phyloP scores from a whole-genome alignment of 495 filamentous ascomycete species.

The Hypoxylon perforatum region DNA sequence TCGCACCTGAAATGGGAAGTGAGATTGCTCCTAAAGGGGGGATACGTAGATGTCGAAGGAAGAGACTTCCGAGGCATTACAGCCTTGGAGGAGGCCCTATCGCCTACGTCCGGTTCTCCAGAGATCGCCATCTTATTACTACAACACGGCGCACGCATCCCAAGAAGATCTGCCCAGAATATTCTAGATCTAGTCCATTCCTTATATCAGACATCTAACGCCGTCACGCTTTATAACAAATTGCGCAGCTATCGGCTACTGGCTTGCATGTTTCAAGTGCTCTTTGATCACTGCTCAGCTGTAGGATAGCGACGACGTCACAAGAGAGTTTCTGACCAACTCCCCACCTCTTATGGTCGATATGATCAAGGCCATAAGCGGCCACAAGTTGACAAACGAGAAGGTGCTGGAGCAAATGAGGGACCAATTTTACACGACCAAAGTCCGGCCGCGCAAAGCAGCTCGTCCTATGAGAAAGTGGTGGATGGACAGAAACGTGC shows the following conservation, averaged over 20 bases:
- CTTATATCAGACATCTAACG: not conserved
- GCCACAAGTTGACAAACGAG: constrained; percentile 3
- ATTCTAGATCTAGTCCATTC: not conserved
- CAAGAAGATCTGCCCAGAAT: not conserved
- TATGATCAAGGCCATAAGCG: constrained; percentile 2
- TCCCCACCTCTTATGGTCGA: not conserved
- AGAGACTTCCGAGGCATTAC: not conserved
- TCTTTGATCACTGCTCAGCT: not conserved
- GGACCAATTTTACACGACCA: no score
- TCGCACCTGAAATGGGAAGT: not conserved
- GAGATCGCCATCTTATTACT: not conserved
- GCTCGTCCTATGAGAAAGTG: no score
- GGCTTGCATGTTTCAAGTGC: not conserved
- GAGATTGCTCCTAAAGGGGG: not conserved
- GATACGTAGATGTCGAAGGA: not conserved
- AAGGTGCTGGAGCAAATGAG: no score
- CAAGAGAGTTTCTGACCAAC: not conserved
- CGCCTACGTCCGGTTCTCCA: not conserved
- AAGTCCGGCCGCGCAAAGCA: no score
- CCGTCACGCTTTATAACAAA: not conserved
- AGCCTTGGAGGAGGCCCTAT: not conserved
- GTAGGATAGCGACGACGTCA: not conserved
- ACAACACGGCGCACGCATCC: not conserved
- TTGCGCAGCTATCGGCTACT: not conserved
- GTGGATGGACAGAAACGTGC: constrained; percentile 5